Evolutionary conservation across 2,329 filamentous ascomycete species (phyloP), one percentile per base, ranked within the genome.

Genomic region (Talaromyces islandicus): DNA sequence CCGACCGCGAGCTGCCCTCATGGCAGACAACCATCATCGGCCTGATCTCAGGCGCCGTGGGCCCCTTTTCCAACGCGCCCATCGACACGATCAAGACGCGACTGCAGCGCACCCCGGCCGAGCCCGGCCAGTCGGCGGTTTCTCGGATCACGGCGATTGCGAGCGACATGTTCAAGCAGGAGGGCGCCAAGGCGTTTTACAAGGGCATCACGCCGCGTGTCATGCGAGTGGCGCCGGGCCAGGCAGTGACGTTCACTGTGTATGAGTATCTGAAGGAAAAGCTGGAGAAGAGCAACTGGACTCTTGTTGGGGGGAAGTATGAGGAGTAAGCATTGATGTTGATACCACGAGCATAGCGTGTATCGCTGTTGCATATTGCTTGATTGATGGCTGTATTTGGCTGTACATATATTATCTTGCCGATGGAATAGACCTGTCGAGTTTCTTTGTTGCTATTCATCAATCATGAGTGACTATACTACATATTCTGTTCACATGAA

Each of bases 61-160:
- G 94, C 1, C 94, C 94, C 5, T 84, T 99, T 71, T 94, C 90
- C 68, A 99, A 99, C 73, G 94, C 95, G 29, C 94, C 94, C 24
- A 97, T 99, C 73, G 94, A 99, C 72, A 99, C 94, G 43, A 97
- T 99, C 81, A 99, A 99, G 86, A 99, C 94, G 48, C 83, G 94
- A 56, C 79, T 99, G 73, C 94, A 99, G 76, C 94, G 91, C 78
- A 94, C 87, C 56, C 91, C 91, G 0, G 92, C 90, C 3, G 84
- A 89, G 76, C 84, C 87, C 5, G 92, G 93, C 17, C 88, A 92
- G 70, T 90, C 87, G 53, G 93, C 94, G 12, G 76, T 95, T 67
- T 83, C 85, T 61, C 83, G 94, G 62, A 97, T 99, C 68, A 81
- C 84, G 30, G 74, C 78, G 46, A 99, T 99, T 68, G 87, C 90